Base-by-base conservation (phyloP, 805 yeast species). In the Nakazawaea molendinolei region DNA sequence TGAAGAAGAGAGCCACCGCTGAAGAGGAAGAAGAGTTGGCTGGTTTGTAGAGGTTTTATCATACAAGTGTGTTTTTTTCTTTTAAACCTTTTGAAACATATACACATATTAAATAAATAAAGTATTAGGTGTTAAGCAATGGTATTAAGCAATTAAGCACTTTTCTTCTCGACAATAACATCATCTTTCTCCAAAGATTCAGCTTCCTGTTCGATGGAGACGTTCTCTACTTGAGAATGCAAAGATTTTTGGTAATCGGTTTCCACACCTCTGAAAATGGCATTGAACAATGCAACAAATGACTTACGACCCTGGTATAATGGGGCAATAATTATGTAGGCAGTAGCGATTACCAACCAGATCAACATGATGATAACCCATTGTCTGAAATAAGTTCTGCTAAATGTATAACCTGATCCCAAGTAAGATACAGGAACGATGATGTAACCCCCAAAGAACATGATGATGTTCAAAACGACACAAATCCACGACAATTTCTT, bases 1-100 rank as follows among this genome's bases (percentile, higher is more conserved):
- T 89, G 48, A 79, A 86, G 65, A 74, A 83, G 57, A 79, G 95
- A 55, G 68, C 77, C 31, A 63, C 74, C 20, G 78, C 66, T 20
- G 86, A 77, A 40, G 85, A 79, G 41, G 84, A 76, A 46, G 73
- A 69, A 24, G 72, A 61, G 31, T 44, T 61, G 33, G 63, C 61
- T 23, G 65, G 64, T 15, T 46, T 58, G 38, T 48, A 45, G 29
- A 28, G 29, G 28, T 42, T 22, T n/a, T 28, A 13, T 13, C 21
- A 15, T 6, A 3, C 15, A 15, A 17, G 9, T 8, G n/a, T 28
- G 31, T 13, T 7, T 28, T 16, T 14, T 8, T 15, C n/a, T n/a
- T n/a, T n/a, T n/a, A n/a, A n/a, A n/a, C n/a, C n/a, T n/a, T n/a
- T n/a, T n/a, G n/a, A n/a, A n/a, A n/a, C n/a, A n/a, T n/a, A n/a